Evolutionary conservation across 1,139 yeast species (phyloP).

Genomic region (Nakaseomyces sp.): DNA sequence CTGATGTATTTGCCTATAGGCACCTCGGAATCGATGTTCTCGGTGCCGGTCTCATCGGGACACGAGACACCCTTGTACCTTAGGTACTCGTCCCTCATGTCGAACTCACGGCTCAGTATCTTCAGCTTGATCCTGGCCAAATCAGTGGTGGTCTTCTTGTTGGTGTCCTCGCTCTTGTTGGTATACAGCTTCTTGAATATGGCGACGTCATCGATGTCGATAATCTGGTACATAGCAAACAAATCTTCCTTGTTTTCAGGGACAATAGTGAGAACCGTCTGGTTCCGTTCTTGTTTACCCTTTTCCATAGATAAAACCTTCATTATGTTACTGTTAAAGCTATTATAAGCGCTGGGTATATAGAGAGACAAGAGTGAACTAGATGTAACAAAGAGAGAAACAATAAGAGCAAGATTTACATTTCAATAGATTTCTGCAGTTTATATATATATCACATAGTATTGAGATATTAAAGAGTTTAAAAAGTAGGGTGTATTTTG

Average conservation of each 20-base stretch:
- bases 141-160: slow-evolving; percentile 27
- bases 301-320: slow-evolving; percentile 2
- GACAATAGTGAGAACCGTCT: slow-evolving; percentile 41
- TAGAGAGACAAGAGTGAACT: no score
- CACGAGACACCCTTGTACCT: slow-evolving; percentile 74
- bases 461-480: no score
- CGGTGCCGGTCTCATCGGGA: slow-evolving; percentile 43
- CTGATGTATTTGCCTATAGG: slow-evolving; percentile 85
- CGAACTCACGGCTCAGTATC: slow-evolving; percentile 70
- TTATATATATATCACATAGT: no score
- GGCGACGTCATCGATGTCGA: slow-evolving; percentile 68
- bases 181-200: slow-evolving; percentile 47
- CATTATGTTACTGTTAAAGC: not conserved
- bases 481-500: not conserved
- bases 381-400: no score
- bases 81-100: slow-evolving; percentile 66
- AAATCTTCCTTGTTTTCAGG: slow-evolving; percentile 91
- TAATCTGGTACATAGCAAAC: slow-evolving; percentile 77
- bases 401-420: no score
- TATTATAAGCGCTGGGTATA: not conserved
- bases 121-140: slow-evolving; percentile 32
- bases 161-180: slow-evolving; percentile 22
- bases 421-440: no score
- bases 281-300: slow-evolving; percentile 8
- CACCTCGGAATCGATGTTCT: slow-evolving; percentile 46